Base-by-base conservation (phyloP, 2,329 filamentous ascomycete species). In the Diaporthe velutina region DNA sequence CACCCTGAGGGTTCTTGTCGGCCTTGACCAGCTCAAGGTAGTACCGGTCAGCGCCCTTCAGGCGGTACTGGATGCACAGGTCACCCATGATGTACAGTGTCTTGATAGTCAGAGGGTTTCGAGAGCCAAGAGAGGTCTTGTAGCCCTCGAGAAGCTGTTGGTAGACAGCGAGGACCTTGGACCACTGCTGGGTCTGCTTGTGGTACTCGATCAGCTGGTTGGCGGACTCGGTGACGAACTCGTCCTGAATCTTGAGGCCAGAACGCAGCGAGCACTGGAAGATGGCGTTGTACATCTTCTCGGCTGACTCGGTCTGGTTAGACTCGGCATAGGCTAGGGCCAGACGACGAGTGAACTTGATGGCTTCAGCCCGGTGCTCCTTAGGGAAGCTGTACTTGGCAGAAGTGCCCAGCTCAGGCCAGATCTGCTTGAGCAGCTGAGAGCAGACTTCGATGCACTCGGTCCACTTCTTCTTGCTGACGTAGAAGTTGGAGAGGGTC, bases 1-100 rank as follows among this genome's bases (percentile, higher is more conserved):
- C 77, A 25, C 83, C 81, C 55, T 85, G 82, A 72, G 83, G 83
- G 77, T 55, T 74, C 73, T 78, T 78, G 42, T 77, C 71, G 2
- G 76, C 75, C 70, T 74, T 79, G 60, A 76, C 66, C 40, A 81
- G 76, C 73, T 77, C 76, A 19, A 73, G 76, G 70, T 80, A 81
- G 58, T 79, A 79, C n/a, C 42, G 70, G 52, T 80, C 77, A 19
- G 79, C 78, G 28, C 72, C 77, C 48, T 76, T 78, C 48, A 76
- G 74, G 71, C 77, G 77, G 61, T 80, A 74, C 70, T 78, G 75
- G 58, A 77, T 76, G 68, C 74, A 78, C 17, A 78, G 42, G 70
- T 77, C 76, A 17, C 76, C 76, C 74, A 76, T 77, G 12, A 70
- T 77, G 70, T 76, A 77, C 66, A 77, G 73, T 13, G 73, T 74